phyloP scores from a whole-genome alignment of 2,329 filamentous ascomycete species.

The Cladosporium phlei region DNA sequence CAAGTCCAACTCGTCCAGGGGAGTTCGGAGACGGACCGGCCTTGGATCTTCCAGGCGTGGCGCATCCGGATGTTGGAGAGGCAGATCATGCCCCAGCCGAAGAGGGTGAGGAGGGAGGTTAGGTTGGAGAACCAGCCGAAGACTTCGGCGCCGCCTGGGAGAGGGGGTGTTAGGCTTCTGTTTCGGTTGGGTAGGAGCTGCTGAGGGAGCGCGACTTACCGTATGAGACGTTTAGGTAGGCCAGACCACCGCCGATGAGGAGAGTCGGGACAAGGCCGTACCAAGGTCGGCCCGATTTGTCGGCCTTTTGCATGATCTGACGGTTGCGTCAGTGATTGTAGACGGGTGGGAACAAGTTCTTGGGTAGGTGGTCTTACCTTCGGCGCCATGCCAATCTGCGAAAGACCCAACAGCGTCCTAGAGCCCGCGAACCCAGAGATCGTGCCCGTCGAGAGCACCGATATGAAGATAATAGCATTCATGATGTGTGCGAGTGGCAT shows the following conservation, averaged over 20 bases:
- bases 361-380: conserved; percentile 19
- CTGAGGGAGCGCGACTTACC: background rate
- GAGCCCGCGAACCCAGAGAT: background rate
- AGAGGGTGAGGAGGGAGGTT: conserved; percentile 67
- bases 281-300: conserved; percentile 32
- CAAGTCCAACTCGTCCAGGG: conserved; percentile 42
- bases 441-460: conserved; percentile 52
- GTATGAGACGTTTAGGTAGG: conserved; percentile 4
- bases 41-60: conserved; percentile 55
- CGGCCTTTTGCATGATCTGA: conserved; percentile 19
- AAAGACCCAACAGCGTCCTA: conserved; percentile 48
- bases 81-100: conserved; percentile 67
- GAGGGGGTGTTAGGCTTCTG: background rate
- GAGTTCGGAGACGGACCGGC: conserved; percentile 46
- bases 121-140: conserved; percentile 66
- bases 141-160: conserved; percentile 32
- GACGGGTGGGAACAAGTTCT: conserved; percentile 26
- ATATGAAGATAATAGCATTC: conserved; percentile 47
- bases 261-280: conserved; percentile 28
- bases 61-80: conserved; percentile 68
- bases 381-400: conserved; percentile 40
- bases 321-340: conserved; percentile 32
- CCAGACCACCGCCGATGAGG: background rate
- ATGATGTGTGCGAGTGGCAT: conserved; percentile 43
- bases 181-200: no score